These are phyloP conservation scores for Lodderomyces theae DNA, from an alignment of 1,139 yeast species.

Conservation along the genomic window DNA sequence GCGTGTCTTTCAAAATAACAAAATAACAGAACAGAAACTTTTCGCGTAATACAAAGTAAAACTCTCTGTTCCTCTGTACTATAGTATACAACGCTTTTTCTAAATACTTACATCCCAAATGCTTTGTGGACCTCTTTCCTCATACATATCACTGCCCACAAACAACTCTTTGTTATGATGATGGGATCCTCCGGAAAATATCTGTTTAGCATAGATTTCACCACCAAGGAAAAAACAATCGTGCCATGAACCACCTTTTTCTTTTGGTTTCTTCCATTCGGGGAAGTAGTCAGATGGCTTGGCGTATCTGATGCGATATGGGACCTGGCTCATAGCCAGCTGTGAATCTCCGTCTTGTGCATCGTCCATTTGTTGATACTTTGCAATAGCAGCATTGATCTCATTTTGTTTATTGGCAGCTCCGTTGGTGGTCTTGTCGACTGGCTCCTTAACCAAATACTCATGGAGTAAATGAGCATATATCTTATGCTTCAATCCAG, in stretches of 20 bases:
- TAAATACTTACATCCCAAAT: slow-evolving; percentile 49
- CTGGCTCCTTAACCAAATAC: slow-evolving; percentile 45
- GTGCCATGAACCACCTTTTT: slow-evolving; percentile 60
- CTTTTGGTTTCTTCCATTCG: slow-evolving; percentile 81
- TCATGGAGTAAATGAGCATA: slow-evolving; percentile 58
- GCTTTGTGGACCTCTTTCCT: slow-evolving; percentile 75
- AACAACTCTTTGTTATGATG: slow-evolving; percentile 62
- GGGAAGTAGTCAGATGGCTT: slow-evolving; percentile 90
- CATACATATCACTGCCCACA: slow-evolving; percentile 69
- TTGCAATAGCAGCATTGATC: slow-evolving; percentile 42
- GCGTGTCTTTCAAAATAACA: too few relatives aligned
- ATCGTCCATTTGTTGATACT: slow-evolving; percentile 44
- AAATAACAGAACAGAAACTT: too few relatives aligned
- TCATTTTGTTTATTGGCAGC: neutral
- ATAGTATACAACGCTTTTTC: too few relatives aligned
- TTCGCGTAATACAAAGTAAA: neutral
- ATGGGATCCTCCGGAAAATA: slow-evolving; percentile 62
- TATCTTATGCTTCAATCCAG: slow-evolving; percentile 75
- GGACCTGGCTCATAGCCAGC: slow-evolving; percentile 57
- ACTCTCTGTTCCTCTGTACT: too few relatives aligned
- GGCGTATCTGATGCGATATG: slow-evolving; percentile 64
- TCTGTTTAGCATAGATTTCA: slow-evolving; percentile 82
- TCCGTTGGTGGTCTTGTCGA: slow-evolving; percentile 23
- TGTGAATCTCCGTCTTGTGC: slow-evolving; percentile 28
- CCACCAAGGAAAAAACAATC: slow-evolving; percentile 81